Base-by-base conservation (phyloP, 495 filamentous ascomycete genomes). In the Trichoderma reesei region DNA sequence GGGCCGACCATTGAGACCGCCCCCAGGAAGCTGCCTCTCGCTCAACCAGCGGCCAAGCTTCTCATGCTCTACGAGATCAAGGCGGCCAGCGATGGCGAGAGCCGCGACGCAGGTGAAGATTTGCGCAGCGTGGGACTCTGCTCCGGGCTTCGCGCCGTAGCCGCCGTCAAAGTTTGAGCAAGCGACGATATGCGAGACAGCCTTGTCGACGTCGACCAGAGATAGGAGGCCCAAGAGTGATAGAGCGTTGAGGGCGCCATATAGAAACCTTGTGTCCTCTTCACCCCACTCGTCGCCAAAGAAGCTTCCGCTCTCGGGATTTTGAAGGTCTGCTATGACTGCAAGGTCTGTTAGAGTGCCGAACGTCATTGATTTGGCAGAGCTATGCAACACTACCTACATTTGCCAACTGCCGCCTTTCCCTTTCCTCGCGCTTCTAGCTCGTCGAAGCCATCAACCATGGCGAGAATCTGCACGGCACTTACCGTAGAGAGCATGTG, bases 271-370 rank as follows among this genome's bases (percentile, higher is more conserved):
- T 7, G 95, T 98, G 75, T 98, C 94, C 62, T 84, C 84, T 76
- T 98, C 94, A 9, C 95, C 94, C 92, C 92, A 98, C 73, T 96
- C 86, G 67, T 98, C 95, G 46, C 94, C 94, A 67, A 86, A 85
- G 72, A 98, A 97, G 1, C 86, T 90, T 65, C 94, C 94, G 34
- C 87, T 90, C 67, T 89, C 78, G 3, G 75, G 78, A 68, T 96
- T 85, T 70, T 98, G 94, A 63, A 96, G 81, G 63, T 76, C 75
- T 48, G 91, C 87, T 66, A 98, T 90, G 78, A 86, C 91, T 96
- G 68, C 44, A 44, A 44, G 26, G 62, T 51, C 63, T 68, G 60
- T 67, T 61, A 68, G 70, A 66, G 65, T 63, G 59, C 31, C n/a
- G 11, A 14, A 10, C 2, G n/a, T 42, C n/a, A 3, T 34, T 8